Base-by-base conservation (phyloP, 108 stramenopile species). In the Fragilaria radians region DNA sequence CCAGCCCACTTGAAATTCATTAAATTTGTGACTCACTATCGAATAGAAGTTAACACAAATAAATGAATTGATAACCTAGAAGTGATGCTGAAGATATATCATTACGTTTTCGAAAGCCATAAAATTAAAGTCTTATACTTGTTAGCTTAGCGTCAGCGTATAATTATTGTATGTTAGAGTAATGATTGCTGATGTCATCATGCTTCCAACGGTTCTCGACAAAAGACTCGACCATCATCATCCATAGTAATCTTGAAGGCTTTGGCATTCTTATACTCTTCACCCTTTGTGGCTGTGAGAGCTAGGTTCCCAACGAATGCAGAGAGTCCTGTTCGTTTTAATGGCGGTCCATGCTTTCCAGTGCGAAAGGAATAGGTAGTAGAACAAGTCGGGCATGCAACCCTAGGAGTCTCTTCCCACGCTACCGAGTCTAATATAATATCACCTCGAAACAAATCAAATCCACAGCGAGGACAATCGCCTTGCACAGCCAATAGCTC, bases 381-480 rank as follows among this genome's bases (percentile, higher is more conserved):
- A 5, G 80, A 51, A 58, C 89, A 91, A 0, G 89, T 91, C 36
- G 89, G 89, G 48, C 89, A 91, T 0, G 89, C 86, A 19, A 91
- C 60, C 11, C 74, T 71, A 21, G 89, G 89, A 5, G 76, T 30
- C 22, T 91, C 89, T 5, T 73, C 70, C 53, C 57, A 81, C 3
- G 67, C 73, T 30, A 68, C 79, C 54, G 75, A 77, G 61, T 85
- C 74, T 11, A 47, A 61, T 46, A 89, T 80, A 14, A 89, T 28
- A 57, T 74, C 80, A 24, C 88, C 88, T 33, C 70, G 83, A 73
- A 70, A 89, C 52, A 89, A 64, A 61, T 89, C 88, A 70, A 89
- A 89, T 25, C 59, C 81, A 61, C 89, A 91, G 25, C 89, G 73
- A 7, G 89, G 89, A 63, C 89, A 79, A 65, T 76, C 61, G 59